Evolutionary conservation across 2,329 filamentous ascomycete species (phyloP), one percentile per base, ranked within the genome.

Genomic region (Byssothecium circinans): DNA sequence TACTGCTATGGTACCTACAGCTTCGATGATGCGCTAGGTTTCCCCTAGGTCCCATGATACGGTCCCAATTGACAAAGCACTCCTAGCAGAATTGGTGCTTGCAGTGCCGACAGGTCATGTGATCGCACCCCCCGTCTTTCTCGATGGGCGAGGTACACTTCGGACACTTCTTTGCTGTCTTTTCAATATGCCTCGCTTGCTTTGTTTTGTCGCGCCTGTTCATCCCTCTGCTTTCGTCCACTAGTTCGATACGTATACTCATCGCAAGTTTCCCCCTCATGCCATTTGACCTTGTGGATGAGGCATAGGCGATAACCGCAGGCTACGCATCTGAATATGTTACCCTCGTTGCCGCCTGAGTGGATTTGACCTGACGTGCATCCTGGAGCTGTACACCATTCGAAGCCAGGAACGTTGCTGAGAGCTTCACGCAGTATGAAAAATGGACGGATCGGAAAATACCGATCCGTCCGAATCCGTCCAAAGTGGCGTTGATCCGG

Each of bases 321-420:
- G 2, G 48, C 51, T 2, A 47, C 56, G 39, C 74, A 76, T 8
- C 57, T 59, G 59, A 76, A 75, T 15, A 78, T 78, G 2, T 79
- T 75, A 8, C 75, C 71, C 2, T 65, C 65, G 2, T 57, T 50
- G 14, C 74, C 74, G 3, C 62, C 69, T 23, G 81, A 75, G 41
- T 83, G 80, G 10, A 81, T 70, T 49, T 83, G 81, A 0, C 81
- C 80, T 1, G 72, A 76, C 3, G 64, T 68, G 54, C 82, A 85
- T 1, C 66, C 70, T 0, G 76, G 61, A 25, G 53, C 53, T 4
- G 79, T 73, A 54, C 82, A 85, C 76, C 78, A 82, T n/a, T 76
- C 64, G 58, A 82, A 84, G 41, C 77, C 75, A 0, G 73, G 65
- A 3, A 76, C 64, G 37, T 68, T 59, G 11, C 69, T 69, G 42